phyloP scores from a whole-genome alignment of 208 protist species.

The Crithidia fasciculata region DNA sequence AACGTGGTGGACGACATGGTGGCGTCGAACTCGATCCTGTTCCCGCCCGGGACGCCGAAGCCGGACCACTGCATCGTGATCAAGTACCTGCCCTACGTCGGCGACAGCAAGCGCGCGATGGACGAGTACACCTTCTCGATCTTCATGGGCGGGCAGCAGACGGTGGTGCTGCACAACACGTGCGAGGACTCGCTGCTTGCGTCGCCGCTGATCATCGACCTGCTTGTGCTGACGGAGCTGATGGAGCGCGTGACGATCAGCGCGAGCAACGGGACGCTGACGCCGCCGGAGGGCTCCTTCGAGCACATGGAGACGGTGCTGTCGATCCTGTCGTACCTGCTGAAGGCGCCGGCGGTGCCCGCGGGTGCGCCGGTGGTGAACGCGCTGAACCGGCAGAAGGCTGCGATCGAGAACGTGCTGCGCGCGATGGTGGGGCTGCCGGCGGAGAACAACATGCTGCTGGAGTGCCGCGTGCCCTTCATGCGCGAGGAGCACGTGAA shows the following conservation, averaged over 20 bases:
- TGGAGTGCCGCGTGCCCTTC: conserved; percentile 93
- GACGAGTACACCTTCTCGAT: conserved; percentile 99
- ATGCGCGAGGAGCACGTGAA: conserved; percentile 44
- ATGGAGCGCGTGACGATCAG: conserved; percentile 89
- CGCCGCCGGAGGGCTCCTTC: conserved; percentile 52
- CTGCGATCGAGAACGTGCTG: conserved; percentile 96
- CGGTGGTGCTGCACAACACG: conserved; percentile 97
- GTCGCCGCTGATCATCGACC: conserved; percentile 98
- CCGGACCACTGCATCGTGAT: conserved; percentile 99
- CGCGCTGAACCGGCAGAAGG: conserved; percentile 96
- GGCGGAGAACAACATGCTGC: conserved; percentile 95
- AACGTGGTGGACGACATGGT: conserved; percentile 99
- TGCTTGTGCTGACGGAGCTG: conserved; percentile 97
- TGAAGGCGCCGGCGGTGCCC: conserved; percentile 97
- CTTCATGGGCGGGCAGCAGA: conserved; percentile 98
- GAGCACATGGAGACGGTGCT: conserved; percentile 94
- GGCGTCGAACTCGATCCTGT: conserved; percentile 95
- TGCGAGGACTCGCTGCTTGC: conserved; percentile 99
- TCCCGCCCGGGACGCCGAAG: conserved; percentile 84
- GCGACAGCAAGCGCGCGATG: conserved; percentile 98
- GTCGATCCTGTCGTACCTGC: conserved; percentile 95
- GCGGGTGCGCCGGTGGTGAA: conserved; percentile 97
- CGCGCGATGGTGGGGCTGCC: conserved; percentile 95
- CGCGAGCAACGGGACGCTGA: conserved; percentile 25
- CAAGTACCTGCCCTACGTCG: conserved; percentile 98